phyloP scores from a whole-genome alignment of 2,329 filamentous ascomycete species.

The Purpureocillium takamizusanense region DNA sequence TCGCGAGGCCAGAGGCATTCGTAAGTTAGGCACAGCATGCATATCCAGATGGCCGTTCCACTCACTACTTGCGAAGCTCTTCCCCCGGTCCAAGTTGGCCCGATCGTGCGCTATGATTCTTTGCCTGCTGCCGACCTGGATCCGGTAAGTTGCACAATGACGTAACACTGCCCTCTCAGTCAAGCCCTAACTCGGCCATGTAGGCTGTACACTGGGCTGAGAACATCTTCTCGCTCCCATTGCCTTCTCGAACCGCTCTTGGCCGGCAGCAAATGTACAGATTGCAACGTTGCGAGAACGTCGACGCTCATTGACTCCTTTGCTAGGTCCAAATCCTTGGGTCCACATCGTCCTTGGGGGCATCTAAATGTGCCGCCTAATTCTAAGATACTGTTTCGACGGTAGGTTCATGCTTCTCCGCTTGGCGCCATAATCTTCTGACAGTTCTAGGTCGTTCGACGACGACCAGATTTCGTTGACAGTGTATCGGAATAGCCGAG shows the following conservation, averaged over 20 bases:
- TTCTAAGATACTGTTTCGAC: constrained; percentile 44
- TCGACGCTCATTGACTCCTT: background rate
- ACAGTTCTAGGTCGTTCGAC: constrained; percentile 38
- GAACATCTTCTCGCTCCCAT: constrained; percentile 46
- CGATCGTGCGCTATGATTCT: constrained; percentile 22
- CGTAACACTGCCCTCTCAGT: background rate
- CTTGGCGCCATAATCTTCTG: constrained; percentile 6
- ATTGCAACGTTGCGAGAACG: background rate
- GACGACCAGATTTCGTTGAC: constrained; percentile 44
- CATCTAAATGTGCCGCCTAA: constrained; percentile 35
- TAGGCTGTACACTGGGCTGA: constrained; percentile 52
- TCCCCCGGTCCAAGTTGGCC: constrained; percentile 23
- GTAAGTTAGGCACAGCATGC: constrained; percentile 24
- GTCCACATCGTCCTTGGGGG: constrained; percentile 33
- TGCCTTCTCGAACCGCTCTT: constrained; percentile 41
- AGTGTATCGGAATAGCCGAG: constrained; percentile 36
- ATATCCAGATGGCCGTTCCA: no score
- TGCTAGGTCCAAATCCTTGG: constrained; percentile 35
- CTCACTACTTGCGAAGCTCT: constrained; percentile 11
- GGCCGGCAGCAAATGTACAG: constrained; percentile 22
- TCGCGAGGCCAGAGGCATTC: constrained; percentile 43
- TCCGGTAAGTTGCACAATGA: constrained; percentile 11
- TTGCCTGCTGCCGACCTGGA: constrained; percentile 11
- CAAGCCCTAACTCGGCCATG: constrained; percentile 4
- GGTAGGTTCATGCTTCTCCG: constrained; percentile 26